Conservation (phyloP, 2,329 filamentous ascomycete species). For the Dactylellina cionopaga region DNA sequence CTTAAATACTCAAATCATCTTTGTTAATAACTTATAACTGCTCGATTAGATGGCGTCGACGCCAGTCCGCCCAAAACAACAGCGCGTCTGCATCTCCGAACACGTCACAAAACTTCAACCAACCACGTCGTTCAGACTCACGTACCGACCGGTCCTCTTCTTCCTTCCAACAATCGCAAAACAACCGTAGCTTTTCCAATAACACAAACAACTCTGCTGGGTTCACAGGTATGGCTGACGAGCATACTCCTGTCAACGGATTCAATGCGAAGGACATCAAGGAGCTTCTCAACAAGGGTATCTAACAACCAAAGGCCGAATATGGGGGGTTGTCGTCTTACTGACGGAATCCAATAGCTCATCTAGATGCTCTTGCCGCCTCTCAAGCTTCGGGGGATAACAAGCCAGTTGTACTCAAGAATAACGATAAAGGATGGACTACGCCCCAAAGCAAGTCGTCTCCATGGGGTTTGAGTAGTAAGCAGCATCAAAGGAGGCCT, state of each 20-base stretch:
- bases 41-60: constrained; percentile 43
- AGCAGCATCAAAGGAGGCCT: neutral
- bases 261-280: constrained; percentile 47
- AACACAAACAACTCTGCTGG: constrained; percentile 29
- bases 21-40: neutral
- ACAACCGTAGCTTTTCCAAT: constrained; percentile 41
- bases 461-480: constrained; percentile 45
- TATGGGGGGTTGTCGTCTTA: neutral
- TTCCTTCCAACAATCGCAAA: constrained; percentile 31
- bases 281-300: constrained; percentile 31
- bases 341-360: constrained; percentile 3
- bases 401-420: constrained; percentile 39
- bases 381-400: constrained; percentile 35
- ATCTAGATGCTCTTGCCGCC: constrained; percentile 25
- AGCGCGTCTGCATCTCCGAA: constrained; percentile 36
- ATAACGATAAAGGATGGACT: constrained; percentile 45
- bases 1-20: too few relatives aligned
- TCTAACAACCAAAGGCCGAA: neutral
- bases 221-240: constrained; percentile 28
- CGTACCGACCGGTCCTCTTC: constrained; percentile 34
- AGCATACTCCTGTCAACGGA: constrained; percentile 41
- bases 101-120: constrained; percentile 46
- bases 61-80: constrained; percentile 45
- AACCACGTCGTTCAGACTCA: constrained; percentile 47
- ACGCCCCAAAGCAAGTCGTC: constrained; percentile 48